These are phyloP conservation scores for Lachnellula arida DNA, from an alignment of 2,329 filamentous ascomycete species.

Conservation along the genomic window DNA sequence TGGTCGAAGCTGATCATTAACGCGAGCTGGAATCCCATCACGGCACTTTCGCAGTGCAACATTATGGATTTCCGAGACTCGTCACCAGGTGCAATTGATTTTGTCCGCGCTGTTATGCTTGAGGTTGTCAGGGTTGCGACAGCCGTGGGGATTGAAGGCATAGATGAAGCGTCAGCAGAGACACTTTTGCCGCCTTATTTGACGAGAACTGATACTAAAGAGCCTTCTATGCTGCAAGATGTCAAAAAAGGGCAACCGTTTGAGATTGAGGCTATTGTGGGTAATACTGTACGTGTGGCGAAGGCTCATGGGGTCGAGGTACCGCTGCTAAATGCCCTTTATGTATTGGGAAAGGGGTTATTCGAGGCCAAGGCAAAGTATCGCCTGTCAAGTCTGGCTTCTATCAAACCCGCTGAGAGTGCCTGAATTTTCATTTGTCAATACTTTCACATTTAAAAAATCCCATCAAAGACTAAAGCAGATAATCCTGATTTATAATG, in stretches of 20 bases:
- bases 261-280: constrained; percentile 60
- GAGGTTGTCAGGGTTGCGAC: constrained; percentile 54
- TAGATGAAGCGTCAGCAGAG: constrained; percentile 79
- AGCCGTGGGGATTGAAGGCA: constrained; percentile 48
- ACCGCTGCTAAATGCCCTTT: constrained; percentile 43
- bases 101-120: constrained; percentile 46
- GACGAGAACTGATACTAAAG: constrained; percentile 22
- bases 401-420: too few species aligned
- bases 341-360: constrained; percentile 32
- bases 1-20: constrained; percentile 61
- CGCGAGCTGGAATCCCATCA: constrained; percentile 57
- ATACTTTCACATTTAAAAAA: too few species aligned
- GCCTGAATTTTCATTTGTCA: too few species aligned
- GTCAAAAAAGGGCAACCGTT: constrained; percentile 51
- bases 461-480: too few species aligned
- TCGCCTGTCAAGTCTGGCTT: too few species aligned
- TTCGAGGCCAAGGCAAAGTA: too few species aligned
- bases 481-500: too few species aligned
- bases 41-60: constrained; percentile 46
- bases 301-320: constrained; percentile 49
- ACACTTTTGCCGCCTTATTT: constrained; percentile 43
- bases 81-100: constrained; percentile 41
- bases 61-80: constrained; percentile 49
- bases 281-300: constrained; percentile 53
- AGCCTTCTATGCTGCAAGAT: constrained; percentile 53